Evolutionary conservation across 1,284 basidiomycete genomes (phyloP).

Genomic region (Naganishia sp.): DNA sequence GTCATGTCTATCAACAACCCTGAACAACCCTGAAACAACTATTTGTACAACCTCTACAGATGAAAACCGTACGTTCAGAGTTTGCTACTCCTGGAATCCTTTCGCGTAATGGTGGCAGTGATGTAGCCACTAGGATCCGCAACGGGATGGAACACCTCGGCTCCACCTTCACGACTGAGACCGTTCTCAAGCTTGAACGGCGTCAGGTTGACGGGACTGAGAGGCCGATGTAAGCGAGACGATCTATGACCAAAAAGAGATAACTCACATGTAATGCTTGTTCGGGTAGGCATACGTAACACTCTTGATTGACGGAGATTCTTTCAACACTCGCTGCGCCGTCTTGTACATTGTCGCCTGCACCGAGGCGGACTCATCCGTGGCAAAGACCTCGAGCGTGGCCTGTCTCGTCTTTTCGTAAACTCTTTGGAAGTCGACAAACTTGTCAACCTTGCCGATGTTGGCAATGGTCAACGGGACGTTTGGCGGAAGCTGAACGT

Average conservation of each 20-base stretch:
- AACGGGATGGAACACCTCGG: constrained; percentile 78
- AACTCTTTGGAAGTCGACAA: constrained; percentile 65
- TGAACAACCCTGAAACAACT: not conserved
- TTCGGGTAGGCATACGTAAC: constrained; percentile 83
- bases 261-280: constrained; percentile 78
- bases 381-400: constrained; percentile 80
- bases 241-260: not conserved
- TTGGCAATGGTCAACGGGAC: constrained; percentile 56
- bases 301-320: constrained; percentile 64
- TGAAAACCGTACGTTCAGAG: not conserved
- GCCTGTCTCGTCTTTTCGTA: constrained; percentile 62
- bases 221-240: not conserved
- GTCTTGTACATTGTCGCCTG: constrained; percentile 91
- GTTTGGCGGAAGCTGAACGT: constrained; percentile 60
- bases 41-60: not conserved
- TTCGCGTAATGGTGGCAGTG: constrained; percentile 55
- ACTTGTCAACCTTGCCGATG: constrained; percentile 57
- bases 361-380: constrained; percentile 85
- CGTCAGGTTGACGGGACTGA: constrained; percentile 49
- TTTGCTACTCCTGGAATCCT: constrained; percentile 37
- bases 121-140: constrained; percentile 64
- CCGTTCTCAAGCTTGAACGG: constrained; percentile 57
- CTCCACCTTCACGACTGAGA: constrained; percentile 61
- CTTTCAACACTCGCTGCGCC: constrained; percentile 68
- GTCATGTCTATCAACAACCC: not conserved